phyloP scores from a whole-genome alignment of 2,329 filamentous ascomycete genomes.

The Aspergillus latus region DNA sequence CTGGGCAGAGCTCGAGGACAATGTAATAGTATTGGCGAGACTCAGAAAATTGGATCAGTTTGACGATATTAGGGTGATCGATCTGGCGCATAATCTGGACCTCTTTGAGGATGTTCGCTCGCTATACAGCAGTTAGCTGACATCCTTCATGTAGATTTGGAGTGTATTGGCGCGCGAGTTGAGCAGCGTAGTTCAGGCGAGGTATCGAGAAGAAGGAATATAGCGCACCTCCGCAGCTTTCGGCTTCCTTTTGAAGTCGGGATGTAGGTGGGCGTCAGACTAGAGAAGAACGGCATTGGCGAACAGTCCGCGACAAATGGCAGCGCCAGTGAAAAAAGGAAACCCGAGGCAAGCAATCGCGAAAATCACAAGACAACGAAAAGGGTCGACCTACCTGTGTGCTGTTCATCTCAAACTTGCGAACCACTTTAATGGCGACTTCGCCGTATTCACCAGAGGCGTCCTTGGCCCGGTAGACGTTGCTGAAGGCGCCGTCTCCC shows the following conservation, averaged over 20 bases:
- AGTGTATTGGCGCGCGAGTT: background rate
- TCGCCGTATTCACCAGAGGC: conserved; percentile 68
- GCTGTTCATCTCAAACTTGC: conserved; percentile 98
- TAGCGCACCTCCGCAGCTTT: conserved; percentile 94
- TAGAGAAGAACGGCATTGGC: conserved; percentile 59
- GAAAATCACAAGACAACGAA: conserved; percentile 22
- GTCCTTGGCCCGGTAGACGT: conserved; percentile 90
- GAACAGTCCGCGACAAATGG: conserved; percentile 31
- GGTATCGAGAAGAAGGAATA: conserved; percentile 5
- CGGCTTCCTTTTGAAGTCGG: conserved; percentile 90
- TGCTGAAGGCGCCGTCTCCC: conserved; percentile 98
- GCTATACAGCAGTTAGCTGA: conserved; percentile 52
- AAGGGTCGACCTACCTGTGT: conserved; percentile 75
- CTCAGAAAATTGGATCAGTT: conserved; percentile 89
- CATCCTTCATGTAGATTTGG: background rate
- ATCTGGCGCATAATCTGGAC: conserved; percentile 98
- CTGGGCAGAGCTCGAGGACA: conserved; percentile 88
- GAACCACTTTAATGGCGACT: conserved; percentile 96
- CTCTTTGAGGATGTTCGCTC: conserved; percentile 96
- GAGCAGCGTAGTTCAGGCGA: background rate
- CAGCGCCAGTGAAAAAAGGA: background rate
- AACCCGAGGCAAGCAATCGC: background rate
- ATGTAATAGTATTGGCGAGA: conserved; percentile 97
- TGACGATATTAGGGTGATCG: conserved; percentile 94
- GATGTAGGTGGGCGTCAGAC: conserved; percentile 90